These are phyloP conservation scores for Monoraphidium neglectum DNA, from an alignment of 139 green algal species.

Conservation along the genomic window DNA sequence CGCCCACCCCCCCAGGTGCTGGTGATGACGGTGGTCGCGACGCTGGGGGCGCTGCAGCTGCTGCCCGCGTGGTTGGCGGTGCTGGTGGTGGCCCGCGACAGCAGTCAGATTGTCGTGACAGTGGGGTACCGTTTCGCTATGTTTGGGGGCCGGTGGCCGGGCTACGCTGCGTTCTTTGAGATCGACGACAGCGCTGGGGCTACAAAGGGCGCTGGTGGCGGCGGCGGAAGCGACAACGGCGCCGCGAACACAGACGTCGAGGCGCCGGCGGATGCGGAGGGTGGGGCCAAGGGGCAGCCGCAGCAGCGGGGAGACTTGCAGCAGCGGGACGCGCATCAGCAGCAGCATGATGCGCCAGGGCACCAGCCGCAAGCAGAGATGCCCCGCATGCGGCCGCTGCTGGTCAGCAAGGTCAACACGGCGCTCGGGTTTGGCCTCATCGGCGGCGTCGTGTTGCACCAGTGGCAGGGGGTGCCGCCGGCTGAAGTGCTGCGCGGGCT, in stretches of 20 bases:
- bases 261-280: too few species aligned
- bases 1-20: slow-evolving; percentile 27
- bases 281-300: not conserved
- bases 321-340: not conserved
- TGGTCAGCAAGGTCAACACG: slow-evolving; percentile 91
- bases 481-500: slow-evolving; percentile 38
- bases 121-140: slow-evolving; percentile 39
- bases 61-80: slow-evolving; percentile 63
- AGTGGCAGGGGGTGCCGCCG: slow-evolving; percentile 58
- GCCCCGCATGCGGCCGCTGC: slow-evolving; percentile 58
- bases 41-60: slow-evolving; percentile 60
- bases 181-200: slow-evolving; percentile 22
- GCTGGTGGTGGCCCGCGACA: slow-evolving; percentile 76
- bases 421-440: slow-evolving; percentile 79
- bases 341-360: slow-evolving; percentile 9
- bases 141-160: slow-evolving; percentile 61
- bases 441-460: slow-evolving; percentile 56
- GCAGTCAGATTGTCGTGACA: slow-evolving; percentile 57
- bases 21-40: slow-evolving; percentile 48
- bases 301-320: not conserved
- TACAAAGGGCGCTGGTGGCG: not conserved
- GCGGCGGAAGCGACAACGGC: not conserved
- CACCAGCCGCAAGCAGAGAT: slow-evolving; percentile 22
- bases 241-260: too few species aligned
- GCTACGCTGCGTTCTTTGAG: slow-evolving; percentile 62